Evolutionary conservation across 805 yeast genomes (phyloP), one percentile per base, ranked within the genome.

Genomic region (Saccharomycopsis schoenii): DNA sequence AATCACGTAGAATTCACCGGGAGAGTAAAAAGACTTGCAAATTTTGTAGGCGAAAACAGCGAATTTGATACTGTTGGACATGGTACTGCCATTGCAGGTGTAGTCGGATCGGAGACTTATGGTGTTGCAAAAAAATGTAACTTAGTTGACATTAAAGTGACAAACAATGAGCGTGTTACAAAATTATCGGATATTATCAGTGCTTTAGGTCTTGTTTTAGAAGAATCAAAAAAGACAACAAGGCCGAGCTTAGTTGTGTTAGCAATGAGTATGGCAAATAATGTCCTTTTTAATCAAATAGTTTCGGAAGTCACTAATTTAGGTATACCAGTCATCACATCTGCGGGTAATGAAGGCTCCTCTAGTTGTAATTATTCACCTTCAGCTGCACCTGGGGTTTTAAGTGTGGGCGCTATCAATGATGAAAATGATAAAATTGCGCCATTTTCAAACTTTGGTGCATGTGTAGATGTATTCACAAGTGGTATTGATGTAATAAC

Each of bases 1-100:
- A 72, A 76, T 57, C 86, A 83, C 69, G 76, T 70, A 36, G 86
- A 83, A 66, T 83, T 83, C 65, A 81, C 72, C 58, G 86, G 84
- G 61, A 77, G 87, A 67, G 87, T 77, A 0, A 67, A 71, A 12
- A 69, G 70, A 54, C 72, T 80, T 19, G 76, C 73, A 0, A 84
- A 82, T 60, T 76, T 80, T 65, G 78, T 84, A 0, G 71, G 61
- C n/a, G 65, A 71, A 14, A 69, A 70, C 29, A 66, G 67, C 4
- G 67, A 62, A 14, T 68, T 66, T 8, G 75, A 73, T 52, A 67
- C 67, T 14, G 74, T 80, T 68, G 63, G 61, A 4, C 61, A 58
- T 41, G 60, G 60, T 55, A 80, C 84, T 0, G 82, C 80, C 56
- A 76, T 82, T 24, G 84, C 86, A 0, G 85, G 84, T 1, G 69